These are phyloP conservation scores for Papiliotrema terrestris DNA, from an alignment of 1,284 basidiomycete species.

Conservation along the genomic window DNA sequence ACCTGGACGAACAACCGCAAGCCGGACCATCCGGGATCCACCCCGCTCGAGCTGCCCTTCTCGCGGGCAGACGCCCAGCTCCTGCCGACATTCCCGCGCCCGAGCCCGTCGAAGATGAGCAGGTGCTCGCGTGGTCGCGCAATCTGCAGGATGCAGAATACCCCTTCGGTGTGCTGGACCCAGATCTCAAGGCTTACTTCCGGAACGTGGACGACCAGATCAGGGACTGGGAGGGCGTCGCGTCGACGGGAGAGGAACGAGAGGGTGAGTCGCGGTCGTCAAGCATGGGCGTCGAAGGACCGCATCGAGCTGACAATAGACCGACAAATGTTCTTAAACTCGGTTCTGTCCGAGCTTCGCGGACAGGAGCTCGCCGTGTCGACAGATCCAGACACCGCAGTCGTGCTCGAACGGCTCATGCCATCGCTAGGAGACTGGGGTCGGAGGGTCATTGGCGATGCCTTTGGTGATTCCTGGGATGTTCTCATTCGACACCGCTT, in stretches of 20 bases:
- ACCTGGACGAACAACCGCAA: constrained; percentile 2
- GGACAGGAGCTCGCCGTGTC: constrained; percentile 83
- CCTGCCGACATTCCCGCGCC: background rate
- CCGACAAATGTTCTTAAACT: constrained; percentile 73
- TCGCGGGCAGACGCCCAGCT: constrained; percentile 24
- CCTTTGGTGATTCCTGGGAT: constrained; percentile 77
- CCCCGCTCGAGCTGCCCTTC: constrained; percentile 36
- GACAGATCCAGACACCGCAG: constrained; percentile 86
- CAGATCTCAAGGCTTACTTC: constrained; percentile 87
- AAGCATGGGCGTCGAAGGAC: too few species aligned
- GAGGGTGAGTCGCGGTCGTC: constrained; percentile 59
- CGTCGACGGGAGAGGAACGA: constrained; percentile 54
- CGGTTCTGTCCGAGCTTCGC: constrained; percentile 75
- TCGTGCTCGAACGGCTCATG: constrained; percentile 78
- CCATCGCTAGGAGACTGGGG: constrained; percentile 94
- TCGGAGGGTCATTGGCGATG: constrained; percentile 78
- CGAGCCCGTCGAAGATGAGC: constrained; percentile 4
- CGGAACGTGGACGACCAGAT: constrained; percentile 79
- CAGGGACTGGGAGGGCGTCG: constrained; percentile 70
- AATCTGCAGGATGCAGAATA: constrained; percentile 60
- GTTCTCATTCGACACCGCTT: constrained; percentile 72
- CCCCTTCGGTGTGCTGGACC: constrained; percentile 81
- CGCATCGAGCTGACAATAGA: constrained; percentile 53
- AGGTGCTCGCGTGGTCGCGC: constrained; percentile 29
- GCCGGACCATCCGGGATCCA: constrained; percentile 33